These are phyloP conservation scores for Biancaea sappan DNA, from an alignment of 306 rosid species.

Conservation along the genomic window DNA sequence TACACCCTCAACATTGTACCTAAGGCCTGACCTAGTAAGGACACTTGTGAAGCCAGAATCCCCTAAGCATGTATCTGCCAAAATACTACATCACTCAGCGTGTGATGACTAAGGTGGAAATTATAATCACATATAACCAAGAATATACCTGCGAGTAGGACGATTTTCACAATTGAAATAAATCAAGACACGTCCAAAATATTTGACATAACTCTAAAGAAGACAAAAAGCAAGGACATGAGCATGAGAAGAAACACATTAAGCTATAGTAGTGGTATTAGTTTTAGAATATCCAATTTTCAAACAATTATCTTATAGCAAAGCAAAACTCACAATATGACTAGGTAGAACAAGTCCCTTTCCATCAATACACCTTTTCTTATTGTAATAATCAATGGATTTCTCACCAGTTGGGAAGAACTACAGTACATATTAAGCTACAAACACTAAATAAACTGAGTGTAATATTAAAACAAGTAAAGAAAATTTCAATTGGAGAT, in stretches of 20 bases:
- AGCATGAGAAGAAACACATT: constrained; percentile 8
- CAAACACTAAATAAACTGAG: constrained; percentile 22
- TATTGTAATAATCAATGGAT: constrained; percentile 95
- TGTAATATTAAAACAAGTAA: constrained; percentile 6
- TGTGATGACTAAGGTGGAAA: constrained; percentile 20
- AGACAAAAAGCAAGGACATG: constrained; percentile 24
- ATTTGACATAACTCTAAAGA: constrained; percentile 86
- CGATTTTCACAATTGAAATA: constrained; percentile 92
- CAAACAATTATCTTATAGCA: constrained; percentile 26
- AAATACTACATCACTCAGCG: constrained; percentile 33
- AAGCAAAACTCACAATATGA: constrained; percentile 82
- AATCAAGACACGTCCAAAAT: constrained; percentile 83
- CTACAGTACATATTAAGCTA: constrained; percentile 50
- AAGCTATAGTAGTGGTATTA: constrained; percentile 16
- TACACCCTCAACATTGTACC: constrained; percentile 61
- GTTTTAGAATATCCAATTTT: constrained; percentile 22
- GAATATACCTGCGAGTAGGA: constrained; percentile 81
- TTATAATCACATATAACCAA: constrained; percentile 8
- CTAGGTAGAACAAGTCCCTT: constrained; percentile 95
- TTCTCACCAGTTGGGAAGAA: constrained; percentile 98
- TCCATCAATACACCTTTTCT: constrained; percentile 93
- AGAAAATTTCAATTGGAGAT: constrained; percentile 23
- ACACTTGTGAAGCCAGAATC: constrained; percentile 95
- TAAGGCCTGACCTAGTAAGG: constrained; percentile 98
- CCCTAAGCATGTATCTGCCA: constrained; percentile 95